Conservation (phyloP, 805 yeast species). For the Hanseniaspora meyeri region DNA sequence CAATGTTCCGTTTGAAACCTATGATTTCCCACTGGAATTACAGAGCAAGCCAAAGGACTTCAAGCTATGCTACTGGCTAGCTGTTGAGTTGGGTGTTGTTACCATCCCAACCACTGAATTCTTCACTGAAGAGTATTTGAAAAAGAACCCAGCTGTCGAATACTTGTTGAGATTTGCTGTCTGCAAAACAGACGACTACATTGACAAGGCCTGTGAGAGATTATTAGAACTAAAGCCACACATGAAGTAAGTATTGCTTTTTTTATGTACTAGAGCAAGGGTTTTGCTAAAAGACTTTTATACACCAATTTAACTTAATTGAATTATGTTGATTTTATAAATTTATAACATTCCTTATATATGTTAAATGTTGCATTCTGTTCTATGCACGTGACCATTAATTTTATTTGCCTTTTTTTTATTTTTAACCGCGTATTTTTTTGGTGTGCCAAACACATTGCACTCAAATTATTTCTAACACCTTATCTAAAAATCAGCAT, state of each 20-base stretch:
- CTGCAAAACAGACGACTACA: constrained; percentile 76
- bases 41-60: constrained; percentile 67
- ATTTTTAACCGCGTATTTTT: neutral
- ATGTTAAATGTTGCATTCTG: neutral
- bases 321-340: too few relatives aligned
- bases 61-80: constrained; percentile 82
- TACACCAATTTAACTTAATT: too few relatives aligned
- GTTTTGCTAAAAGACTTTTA: neutral
- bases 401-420: neutral
- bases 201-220: constrained; percentile 71
- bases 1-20: constrained; percentile 55
- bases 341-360: too few relatives aligned
- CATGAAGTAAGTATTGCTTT: constrained; percentile 21
- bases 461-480: neutral
- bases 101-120: constrained; percentile 80
- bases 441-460: neutral
- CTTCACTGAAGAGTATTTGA: constrained; percentile 54
- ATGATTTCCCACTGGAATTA: constrained; percentile 60
- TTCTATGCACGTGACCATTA: neutral
- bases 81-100: constrained; percentile 84
- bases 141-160: constrained; percentile 64
- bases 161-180: constrained; percentile 86
- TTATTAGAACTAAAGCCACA: constrained; percentile 59
- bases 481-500: neutral
- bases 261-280: neutral